Evolutionary conservation across 2,329 filamentous ascomycete species (phyloP).

Genomic region (Cladophialophora immunda): DNA sequence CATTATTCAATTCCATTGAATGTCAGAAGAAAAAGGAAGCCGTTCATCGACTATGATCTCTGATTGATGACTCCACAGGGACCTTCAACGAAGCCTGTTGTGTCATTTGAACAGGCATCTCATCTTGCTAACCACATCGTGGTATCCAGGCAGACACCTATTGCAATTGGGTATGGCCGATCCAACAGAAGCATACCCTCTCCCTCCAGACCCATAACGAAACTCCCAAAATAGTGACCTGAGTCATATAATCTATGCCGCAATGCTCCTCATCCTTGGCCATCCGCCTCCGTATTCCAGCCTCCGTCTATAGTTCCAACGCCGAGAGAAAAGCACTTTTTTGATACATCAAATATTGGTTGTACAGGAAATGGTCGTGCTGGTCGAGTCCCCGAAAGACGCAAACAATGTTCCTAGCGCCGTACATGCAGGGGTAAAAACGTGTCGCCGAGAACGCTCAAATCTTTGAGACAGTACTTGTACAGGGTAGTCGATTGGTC

Average conservation of each 20-base stretch:
- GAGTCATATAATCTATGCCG: constrained; percentile 40
- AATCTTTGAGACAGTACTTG: constrained; percentile 40
- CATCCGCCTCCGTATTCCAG: constrained; percentile 18
- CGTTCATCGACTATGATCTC: constrained; percentile 15
- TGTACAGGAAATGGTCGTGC: constrained; percentile 41
- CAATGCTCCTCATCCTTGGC: constrained; percentile 27
- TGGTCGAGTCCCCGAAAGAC: constrained; percentile 25
- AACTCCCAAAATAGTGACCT: constrained; percentile 38
- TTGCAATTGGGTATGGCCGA: constrained; percentile 25
- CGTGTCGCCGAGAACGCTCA: constrained; percentile 40
- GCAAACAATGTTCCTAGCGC: constrained; percentile 29
- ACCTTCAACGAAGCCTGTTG: constrained; percentile 2
- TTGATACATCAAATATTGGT: constrained; percentile 33
- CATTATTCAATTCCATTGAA: constrained; percentile 31
- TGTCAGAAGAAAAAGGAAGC: constrained; percentile 19
- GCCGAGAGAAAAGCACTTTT: constrained; percentile 37
- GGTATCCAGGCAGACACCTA: constrained; percentile 25
- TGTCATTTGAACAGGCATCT: constrained; percentile 20
- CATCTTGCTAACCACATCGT: constrained; percentile 22
- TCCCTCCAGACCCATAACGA: constrained; percentile 23
- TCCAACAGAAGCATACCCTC: constrained; percentile 18
- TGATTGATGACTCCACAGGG: constrained; percentile 15
- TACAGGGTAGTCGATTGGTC: constrained; percentile 43
- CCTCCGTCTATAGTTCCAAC: constrained; percentile 36
- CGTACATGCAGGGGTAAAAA: constrained; percentile 36